phyloP scores from a whole-genome alignment of 139 green algal species.

The Mesotaenium endlicherianum region DNA sequence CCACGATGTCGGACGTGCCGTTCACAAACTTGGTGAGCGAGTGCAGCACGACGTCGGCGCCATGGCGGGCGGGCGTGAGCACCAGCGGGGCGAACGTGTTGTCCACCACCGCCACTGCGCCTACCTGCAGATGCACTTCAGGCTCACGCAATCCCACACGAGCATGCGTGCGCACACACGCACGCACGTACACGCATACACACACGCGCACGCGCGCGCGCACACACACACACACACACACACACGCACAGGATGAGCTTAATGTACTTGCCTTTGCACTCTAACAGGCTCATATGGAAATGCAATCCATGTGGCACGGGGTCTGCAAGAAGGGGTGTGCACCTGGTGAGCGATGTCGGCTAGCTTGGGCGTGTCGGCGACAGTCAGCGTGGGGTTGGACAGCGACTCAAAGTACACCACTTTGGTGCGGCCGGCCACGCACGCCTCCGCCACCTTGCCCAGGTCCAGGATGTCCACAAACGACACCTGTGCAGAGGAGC shows the following conservation, averaged over 20 bases:
- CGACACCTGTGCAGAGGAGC: slow-evolving; percentile 42
- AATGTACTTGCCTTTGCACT: no score
- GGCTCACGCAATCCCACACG: no score
- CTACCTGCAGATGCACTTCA: no score
- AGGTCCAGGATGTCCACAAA: slow-evolving; percentile 71
- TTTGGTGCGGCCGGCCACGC: slow-evolving; percentile 38
- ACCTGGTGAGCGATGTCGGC: slow-evolving; percentile 54
- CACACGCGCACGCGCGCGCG: no score
- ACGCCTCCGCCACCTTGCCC: slow-evolving; percentile 55
- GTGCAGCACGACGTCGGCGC: slow-evolving; percentile 74
- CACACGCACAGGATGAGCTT: no score
- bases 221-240: no score
- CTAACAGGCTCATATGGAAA: no score
- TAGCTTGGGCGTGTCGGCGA: slow-evolving; percentile 63
- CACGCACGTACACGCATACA: no score
- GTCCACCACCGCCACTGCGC: slow-evolving; percentile 68
- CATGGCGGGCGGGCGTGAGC: slow-evolving; percentile 56
- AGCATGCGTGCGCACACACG: no score
- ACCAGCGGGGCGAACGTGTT: slow-evolving; percentile 73
- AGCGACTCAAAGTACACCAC: slow-evolving; percentile 69
- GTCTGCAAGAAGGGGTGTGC: background rate
- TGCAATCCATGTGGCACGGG: no score
- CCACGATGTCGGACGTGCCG: slow-evolving; percentile 70
- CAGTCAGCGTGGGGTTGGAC: slow-evolving; percentile 69
- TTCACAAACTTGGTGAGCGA: slow-evolving; percentile 76